These are phyloP conservation scores for Schizosaccharomyces osmophilus DNA, from an alignment of 805 yeast genomes.

Conservation along the genomic window DNA sequence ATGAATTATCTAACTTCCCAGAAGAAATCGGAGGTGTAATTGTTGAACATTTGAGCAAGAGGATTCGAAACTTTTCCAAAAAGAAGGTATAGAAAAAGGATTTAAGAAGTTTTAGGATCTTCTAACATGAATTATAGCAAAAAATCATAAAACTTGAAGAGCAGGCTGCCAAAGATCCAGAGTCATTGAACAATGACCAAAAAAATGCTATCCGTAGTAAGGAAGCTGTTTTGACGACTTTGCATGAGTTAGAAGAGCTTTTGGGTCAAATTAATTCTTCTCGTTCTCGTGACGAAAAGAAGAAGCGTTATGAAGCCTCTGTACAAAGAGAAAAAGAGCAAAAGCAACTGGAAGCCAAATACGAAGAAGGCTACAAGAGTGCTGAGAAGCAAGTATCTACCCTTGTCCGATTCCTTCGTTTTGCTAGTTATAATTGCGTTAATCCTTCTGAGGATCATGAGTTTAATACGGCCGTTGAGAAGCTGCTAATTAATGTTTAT, in stretches of 20 bases:
- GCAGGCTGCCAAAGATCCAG: neutral
- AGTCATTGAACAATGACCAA: neutral
- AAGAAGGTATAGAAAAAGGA: neutral
- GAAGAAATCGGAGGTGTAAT: neutral
- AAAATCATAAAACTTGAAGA: neutral
- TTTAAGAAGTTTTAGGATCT: no score
- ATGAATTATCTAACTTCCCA: neutral
- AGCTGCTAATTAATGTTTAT: neutral
- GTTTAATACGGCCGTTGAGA: neutral
- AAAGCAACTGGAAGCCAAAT: neutral
- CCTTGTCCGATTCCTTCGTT: constrained; percentile 1
- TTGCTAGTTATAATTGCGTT: neutral
- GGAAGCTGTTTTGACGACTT: neutral
- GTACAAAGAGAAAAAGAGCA: neutral
- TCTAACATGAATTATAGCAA: neutral
- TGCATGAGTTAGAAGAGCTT: constrained; percentile 1
- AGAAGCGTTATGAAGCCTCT: neutral
- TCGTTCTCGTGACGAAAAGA: neutral
- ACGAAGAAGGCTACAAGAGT: neutral
- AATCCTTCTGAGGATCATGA: neutral
- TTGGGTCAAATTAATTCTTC: neutral
- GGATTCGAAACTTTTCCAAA: neutral
- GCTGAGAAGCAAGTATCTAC: neutral
- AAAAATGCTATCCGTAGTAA: neutral
- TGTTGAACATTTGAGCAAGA: neutral